Evolutionary conservation across 805 yeast species (phyloP).

Genomic region (Candida railenensis): DNA sequence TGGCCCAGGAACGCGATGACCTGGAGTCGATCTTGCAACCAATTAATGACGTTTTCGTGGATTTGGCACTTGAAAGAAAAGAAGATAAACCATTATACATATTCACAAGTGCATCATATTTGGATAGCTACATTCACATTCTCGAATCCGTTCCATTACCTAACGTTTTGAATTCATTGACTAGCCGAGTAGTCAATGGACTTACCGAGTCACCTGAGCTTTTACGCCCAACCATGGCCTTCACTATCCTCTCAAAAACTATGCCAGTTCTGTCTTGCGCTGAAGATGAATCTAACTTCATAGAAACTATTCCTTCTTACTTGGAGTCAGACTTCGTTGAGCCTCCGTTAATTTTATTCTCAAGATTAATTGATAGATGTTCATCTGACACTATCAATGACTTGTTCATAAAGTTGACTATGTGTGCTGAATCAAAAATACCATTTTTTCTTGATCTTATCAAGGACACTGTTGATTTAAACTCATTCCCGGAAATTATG

Average conservation of each 20-base stretch:
- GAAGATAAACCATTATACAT: background rate
- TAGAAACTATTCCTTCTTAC: conserved; percentile 17
- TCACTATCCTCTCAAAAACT: background rate
- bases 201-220: background rate
- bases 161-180: background rate
- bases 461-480: background rate
- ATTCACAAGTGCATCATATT: background rate
- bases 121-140: background rate
- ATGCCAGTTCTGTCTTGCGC: background rate
- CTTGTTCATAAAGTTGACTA: conserved; percentile 26
- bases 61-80: background rate
- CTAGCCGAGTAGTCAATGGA: background rate
- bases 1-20: background rate
- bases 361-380: background rate
- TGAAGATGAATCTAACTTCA: background rate
- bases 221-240: background rate
- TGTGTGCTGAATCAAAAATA: conserved; percentile 18
- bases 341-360: conserved; percentile 17
- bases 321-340: conserved; percentile 25
- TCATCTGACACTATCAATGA: conserved; percentile 32
- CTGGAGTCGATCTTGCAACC: background rate
- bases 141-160: background rate
- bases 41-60: background rate
- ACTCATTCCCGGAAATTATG: conserved; percentile 22
- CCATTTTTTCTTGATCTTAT: conserved; percentile 15